Evolutionary conservation across 202 grass and related monocot species (phyloP).

Genomic region (Schoenoplectus triqueter): DNA sequence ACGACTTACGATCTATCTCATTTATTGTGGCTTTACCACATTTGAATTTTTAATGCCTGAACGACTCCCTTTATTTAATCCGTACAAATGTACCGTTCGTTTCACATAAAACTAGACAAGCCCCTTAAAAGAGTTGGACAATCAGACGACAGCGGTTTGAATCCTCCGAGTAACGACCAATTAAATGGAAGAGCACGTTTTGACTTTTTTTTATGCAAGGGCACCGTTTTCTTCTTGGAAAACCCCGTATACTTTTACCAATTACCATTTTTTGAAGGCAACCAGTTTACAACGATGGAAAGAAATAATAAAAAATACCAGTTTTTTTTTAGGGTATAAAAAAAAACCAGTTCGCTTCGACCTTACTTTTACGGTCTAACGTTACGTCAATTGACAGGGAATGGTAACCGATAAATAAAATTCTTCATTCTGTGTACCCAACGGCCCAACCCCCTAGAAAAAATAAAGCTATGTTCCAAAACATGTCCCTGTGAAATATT

Average conservation of each 20-base stretch:
- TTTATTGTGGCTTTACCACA: not conserved
- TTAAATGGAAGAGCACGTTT: not conserved
- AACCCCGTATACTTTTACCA: not conserved
- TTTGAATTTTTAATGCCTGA: conserved; percentile 13
- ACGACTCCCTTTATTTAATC: not conserved
- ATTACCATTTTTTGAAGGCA: not conserved
- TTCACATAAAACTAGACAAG: not conserved
- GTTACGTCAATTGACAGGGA: not conserved
- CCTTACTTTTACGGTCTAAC: not conserved
- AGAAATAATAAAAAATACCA: not conserved
- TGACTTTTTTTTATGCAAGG: not conserved
- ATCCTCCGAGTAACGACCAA: conserved; percentile 12
- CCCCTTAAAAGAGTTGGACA: not conserved
- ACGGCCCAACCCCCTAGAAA: not conserved
- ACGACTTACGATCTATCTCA: not conserved
- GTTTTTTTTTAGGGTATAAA: not conserved
- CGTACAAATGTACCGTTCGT: not conserved
- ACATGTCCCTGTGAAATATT: not conserved
- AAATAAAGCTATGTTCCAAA: not conserved
- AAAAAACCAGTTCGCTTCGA: not conserved
- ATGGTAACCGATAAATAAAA: not conserved
- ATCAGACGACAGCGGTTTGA: not conserved
- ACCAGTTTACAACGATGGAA: not conserved
- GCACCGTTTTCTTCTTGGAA: not conserved
- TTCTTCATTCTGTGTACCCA: not conserved